phyloP scores from a whole-genome alignment of 352 stramenopile species.

The Globisporangium middletonii region DNA sequence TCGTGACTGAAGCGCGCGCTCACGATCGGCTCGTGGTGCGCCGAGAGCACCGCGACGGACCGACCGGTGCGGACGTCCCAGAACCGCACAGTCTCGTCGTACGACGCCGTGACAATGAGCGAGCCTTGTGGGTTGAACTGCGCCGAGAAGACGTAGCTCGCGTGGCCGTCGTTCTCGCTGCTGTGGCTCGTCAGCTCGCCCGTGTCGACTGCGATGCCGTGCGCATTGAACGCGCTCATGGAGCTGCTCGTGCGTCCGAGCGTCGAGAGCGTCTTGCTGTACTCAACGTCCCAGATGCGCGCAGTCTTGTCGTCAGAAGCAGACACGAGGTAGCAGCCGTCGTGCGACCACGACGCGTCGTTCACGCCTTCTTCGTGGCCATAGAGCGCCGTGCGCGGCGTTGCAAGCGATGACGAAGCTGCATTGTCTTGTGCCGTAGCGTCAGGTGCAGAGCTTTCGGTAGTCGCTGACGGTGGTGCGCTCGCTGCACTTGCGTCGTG shows the following conservation, averaged over 20 bases:
- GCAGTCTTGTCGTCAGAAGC: constrained; percentile 95
- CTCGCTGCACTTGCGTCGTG: not conserved
- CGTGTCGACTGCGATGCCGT: constrained; percentile 20
- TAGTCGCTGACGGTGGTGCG: no score
- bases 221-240: constrained; percentile 16
- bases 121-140: constrained; percentile 93
- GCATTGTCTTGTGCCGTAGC: not conserved
- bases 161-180: constrained; percentile 64
- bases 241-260: constrained; percentile 51
- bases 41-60: constrained; percentile 83
- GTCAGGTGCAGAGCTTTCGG: not conserved
- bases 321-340: constrained; percentile 86
- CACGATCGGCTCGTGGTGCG: constrained; percentile 95
- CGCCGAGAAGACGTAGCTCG: constrained; percentile 94
- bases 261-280: constrained; percentile 57
- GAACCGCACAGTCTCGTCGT: constrained; percentile 94
- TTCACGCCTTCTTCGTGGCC: constrained; percentile 94
- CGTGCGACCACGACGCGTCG: constrained; percentile 88
- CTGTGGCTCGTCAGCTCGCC: not conserved
- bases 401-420: not conserved
- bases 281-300: constrained; percentile 93
- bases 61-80: constrained; percentile 94
- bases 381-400: constrained; percentile 39
- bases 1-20: constrained; percentile 93
- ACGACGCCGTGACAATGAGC: constrained; percentile 86